These are phyloP conservation scores for Chalciporus sphaerocephalus DNA, from an alignment of 768 basidiomycete genomes.

Conservation along the genomic window DNA sequence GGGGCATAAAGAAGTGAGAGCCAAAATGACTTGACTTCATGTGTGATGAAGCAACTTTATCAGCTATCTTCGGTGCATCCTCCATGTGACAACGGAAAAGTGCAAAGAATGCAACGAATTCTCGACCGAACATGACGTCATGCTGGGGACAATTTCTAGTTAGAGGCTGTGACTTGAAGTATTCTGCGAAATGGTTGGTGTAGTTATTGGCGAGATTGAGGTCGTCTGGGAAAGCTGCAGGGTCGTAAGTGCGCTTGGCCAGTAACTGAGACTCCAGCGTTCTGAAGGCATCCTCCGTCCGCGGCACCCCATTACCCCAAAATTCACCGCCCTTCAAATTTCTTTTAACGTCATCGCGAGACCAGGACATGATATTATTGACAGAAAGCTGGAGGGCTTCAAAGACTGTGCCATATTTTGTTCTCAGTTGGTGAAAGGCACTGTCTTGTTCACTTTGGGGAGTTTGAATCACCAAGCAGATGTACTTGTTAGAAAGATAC, in stretches of 20 bases:
- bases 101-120: conserved; percentile 1
- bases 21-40: conserved; percentile 1
- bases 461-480: neutral
- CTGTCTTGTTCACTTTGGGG: neutral
- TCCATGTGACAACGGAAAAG: neutral
- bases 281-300: neutral
- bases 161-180: no score
- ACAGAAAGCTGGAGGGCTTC: neutral
- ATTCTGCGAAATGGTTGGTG: no score
- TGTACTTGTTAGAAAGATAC: neutral
- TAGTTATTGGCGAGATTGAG: no score
- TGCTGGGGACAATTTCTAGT: no score
- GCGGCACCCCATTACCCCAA: neutral
- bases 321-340: neutral
- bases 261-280: neutral
- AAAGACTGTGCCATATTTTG: neutral
- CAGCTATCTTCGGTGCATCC: neutral
- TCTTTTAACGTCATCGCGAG: neutral
- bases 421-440: neutral
- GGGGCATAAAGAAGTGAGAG: neutral
- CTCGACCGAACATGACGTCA: neutral
- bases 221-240: no score
- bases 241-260: neutral
- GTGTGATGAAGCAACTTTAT: neutral
- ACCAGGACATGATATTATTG: neutral